Evolutionary conservation across 2,329 filamentous ascomycete species (phyloP), one percentile per base, ranked within the genome.

Genomic region (Paraphoma sp.): DNA sequence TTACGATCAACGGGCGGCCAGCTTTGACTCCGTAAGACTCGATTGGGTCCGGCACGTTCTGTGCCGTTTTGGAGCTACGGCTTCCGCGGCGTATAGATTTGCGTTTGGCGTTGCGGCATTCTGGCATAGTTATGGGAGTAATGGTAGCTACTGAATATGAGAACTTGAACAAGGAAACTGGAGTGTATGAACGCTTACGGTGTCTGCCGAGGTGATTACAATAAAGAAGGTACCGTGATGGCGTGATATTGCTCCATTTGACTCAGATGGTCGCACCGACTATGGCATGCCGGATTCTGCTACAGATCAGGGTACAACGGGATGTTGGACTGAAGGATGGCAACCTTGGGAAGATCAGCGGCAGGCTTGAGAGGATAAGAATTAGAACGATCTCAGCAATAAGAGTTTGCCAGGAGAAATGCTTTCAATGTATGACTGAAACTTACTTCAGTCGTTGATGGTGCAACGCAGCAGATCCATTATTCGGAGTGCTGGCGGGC

Each of bases 81-180:
- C 60, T 65, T 54, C 64, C 49, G 41, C 45, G 63, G 58, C 56
- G 63, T 63, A 59, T 54, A 57, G 57, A 60, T 30, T 42, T 45
- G 56, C 41, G 46, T 54, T 51, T 45, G 47, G 46, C 41, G 40
- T 45, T 56, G 30, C 54, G 44, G 46, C 59, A n/a, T 47, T 55
- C 54, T 62, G 51, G 51, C 33, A 17, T 30, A 18, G 11, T 58
- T 51, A 54, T 58, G 44, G 17, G 41, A 41, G 48, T 51, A 48
- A 44, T 48, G 31, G 23, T 53, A 46, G 45, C 54, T 30, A 56
- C 45, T 47, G 42, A 49, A 53, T 41, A 29, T 40, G 36, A 50
- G 42, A 49, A 51, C 17, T 16, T 30, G 46, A 44, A 18, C n/a
- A 41, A 44, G 28, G n/a, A 29, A 30, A 51, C 16, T 28, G 28